Percentiles rank a stretch among this genome's conserved stretches.
Conservation (phyloP, 371 early-diverging fungal genomes). For the Rhizopus delemar region DNA sequence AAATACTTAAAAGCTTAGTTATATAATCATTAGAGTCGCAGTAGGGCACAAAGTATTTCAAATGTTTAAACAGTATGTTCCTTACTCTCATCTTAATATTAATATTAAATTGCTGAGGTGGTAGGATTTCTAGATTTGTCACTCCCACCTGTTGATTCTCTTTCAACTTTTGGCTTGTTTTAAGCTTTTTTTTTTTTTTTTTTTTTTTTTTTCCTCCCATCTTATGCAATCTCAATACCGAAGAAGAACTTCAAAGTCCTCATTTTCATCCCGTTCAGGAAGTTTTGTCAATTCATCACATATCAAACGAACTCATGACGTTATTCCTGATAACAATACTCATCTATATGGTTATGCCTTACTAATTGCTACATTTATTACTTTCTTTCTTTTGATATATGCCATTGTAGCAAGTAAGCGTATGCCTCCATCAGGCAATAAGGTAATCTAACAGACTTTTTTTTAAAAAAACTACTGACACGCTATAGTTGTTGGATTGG, state of each 20-base stretch:
- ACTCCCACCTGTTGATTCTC: too few relatives aligned
- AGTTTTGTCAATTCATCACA: slow-evolving; percentile 1
- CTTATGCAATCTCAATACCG: slow-evolving; percentile 27
- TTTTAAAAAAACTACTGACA: neutral
- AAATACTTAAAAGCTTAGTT: too few relatives aligned
- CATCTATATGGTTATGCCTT: slow-evolving; percentile 72
- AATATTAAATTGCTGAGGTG: too few relatives aligned
- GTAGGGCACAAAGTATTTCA: too few relatives aligned
- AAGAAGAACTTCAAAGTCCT: slow-evolving; percentile 25
- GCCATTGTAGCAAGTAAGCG: slow-evolving; percentile 71
- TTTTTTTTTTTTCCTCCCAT: neutral
- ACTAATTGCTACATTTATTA: slow-evolving; percentile 57
- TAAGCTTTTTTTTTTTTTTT: slow-evolving; percentile 2
- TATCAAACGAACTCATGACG: slow-evolving; percentile 46
- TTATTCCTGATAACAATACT: slow-evolving; percentile 67
- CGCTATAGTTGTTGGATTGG: slow-evolving; percentile 61
- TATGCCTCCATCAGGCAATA: slow-evolving; percentile 68
- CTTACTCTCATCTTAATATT: too few relatives aligned
- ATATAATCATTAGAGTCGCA: too few relatives aligned
- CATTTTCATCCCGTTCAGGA: slow-evolving; percentile 13
- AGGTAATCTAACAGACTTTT: slow-evolving; percentile 30
- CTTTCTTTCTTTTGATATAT: slow-evolving; percentile 68
- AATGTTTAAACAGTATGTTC: too few relatives aligned
- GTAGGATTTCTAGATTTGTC: too few relatives aligned
- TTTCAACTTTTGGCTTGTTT: too few relatives aligned